A percentile compares a stretch with the other conserved stretches of the same genome.
Conservation (phyloP, 75 land plant species). For the Cunninghamia lanceolata region DNA sequence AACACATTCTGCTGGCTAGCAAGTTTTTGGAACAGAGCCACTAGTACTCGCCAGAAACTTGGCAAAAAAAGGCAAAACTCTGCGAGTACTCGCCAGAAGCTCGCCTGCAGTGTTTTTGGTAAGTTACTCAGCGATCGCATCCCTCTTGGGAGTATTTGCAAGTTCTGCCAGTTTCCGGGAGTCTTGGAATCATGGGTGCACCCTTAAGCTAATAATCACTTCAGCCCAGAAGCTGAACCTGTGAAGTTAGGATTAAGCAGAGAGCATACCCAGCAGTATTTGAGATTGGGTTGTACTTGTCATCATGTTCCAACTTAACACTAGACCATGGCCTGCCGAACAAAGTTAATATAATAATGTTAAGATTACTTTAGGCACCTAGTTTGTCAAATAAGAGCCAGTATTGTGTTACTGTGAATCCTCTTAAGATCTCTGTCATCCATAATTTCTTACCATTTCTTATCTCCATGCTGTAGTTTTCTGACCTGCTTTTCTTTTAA, state of each 20-base stretch:
- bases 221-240: neutral
- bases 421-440: neutral
- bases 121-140: no score
- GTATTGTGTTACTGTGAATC: neutral
- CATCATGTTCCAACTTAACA: neutral
- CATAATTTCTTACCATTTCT: neutral
- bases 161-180: no score
- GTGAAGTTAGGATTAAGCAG: neutral
- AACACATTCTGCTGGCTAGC: no score
- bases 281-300: neutral
- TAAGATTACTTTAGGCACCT: neutral
- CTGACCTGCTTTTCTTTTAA: neutral
- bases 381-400: neutral
- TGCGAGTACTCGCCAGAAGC: no score
- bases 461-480: neutral
- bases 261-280: neutral
- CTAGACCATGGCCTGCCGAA: neutral
- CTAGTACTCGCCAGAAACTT: no score
- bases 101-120: no score
- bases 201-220: neutral
- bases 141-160: no score
- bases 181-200: no score
- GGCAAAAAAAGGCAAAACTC: no score
- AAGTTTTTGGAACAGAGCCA: no score
- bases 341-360: neutral